Evolutionary conservation across 192 early-diverging fungal species (phyloP), one percentile per base, ranked within the genome.

Genomic region (Martensiomyces pterosporus): DNA sequence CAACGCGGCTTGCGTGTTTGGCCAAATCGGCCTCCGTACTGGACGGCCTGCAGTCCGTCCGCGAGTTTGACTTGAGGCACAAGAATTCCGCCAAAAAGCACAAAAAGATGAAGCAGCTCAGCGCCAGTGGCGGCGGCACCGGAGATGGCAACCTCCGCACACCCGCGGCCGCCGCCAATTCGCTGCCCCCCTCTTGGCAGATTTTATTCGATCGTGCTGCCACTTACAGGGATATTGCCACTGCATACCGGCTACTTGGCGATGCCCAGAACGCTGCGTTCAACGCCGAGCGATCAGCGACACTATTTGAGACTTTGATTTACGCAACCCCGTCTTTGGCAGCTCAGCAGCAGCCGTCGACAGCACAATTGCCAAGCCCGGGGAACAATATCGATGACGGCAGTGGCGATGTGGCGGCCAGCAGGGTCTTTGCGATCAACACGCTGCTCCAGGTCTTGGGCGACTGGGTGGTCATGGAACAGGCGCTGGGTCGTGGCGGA

Each of bases 401-500:
- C 22, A 19, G 2, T 14, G 12, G 42, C 16, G 0, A 21, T 47
- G 14, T 32, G 4, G 29, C 8, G 26, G 18, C 27, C 8, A 9
- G 19, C 3, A 10, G 38, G 23, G 27, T 24, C 7, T 17, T 29
- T 7, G 17, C 27, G n/a, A 33, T 3, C 17, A n/a, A 34, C 7
- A 27, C 50, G 21, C 25, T 40, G 37, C 16, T 25, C 25, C 47
- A 36, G 12, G 38, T 25, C 8, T 24, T 62, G 12, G 43, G 16
- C 17, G 55, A 50, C n/a, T 69, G 67, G 67, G 44, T 49, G 2
- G 50, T 47, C 19, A 22, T 69, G 4, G 67, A 69, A 37, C 46
- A 53, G n/a, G 23, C 53, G 5, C 19, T 62, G 14, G 59, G 59
- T 16, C 49, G 67, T n/a, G 35, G 44, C 15, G 38, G 41, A 16